Conservation (phyloP, 1,284 basidiomycete species). For the Pseudozyma thailandica region DNA sequence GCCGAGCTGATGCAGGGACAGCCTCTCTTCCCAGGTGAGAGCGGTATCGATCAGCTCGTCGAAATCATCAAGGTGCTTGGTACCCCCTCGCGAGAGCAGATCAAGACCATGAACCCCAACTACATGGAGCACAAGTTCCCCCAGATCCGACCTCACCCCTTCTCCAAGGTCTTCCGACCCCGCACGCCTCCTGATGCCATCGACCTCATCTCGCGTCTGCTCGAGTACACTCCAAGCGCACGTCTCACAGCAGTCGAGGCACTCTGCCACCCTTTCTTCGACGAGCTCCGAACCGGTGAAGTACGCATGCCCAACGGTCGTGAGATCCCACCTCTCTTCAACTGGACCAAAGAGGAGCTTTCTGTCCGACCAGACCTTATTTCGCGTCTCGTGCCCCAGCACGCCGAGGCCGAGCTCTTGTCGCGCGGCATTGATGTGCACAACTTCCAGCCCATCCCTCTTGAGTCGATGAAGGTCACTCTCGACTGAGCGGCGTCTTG, state of each 20-base stretch:
- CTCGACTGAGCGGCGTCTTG: slow-evolving; percentile 57
- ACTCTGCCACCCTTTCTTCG: slow-evolving; percentile 87
- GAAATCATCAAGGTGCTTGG: slow-evolving; percentile 99
- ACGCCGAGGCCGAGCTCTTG: slow-evolving; percentile 87
- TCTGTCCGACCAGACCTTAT: slow-evolving; percentile 95
- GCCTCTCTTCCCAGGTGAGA: slow-evolving; percentile 98
- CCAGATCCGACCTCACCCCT: slow-evolving; percentile 86
- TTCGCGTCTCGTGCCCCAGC: slow-evolving; percentile 86
- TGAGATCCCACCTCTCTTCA: slow-evolving; percentile 91
- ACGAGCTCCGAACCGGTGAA: slow-evolving; percentile 83
- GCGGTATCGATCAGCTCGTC: slow-evolving; percentile 98
- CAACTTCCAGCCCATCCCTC: slow-evolving; percentile 74
- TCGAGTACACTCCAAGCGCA: slow-evolving; percentile 96
- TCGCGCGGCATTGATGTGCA: slow-evolving; percentile 87
- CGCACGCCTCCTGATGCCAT: slow-evolving; percentile 96
- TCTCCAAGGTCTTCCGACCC: slow-evolving; percentile 90
- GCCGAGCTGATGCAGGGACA: slow-evolving; percentile 99
- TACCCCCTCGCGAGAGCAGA: slow-evolving; percentile 97
- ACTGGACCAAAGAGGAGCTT: slow-evolving; percentile 96
- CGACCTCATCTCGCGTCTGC: slow-evolving; percentile 89
- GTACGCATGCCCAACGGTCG: slow-evolving; percentile 96
- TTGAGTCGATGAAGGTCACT: slow-evolving; percentile 66
- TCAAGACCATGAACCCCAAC: slow-evolving; percentile 99
- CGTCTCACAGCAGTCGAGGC: slow-evolving; percentile 92
- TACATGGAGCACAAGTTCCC: slow-evolving; percentile 99